These are phyloP conservation scores for Syncephalastrum contaminatum DNA, from an alignment of 371 early-diverging fungal species.

Conservation along the genomic window DNA sequence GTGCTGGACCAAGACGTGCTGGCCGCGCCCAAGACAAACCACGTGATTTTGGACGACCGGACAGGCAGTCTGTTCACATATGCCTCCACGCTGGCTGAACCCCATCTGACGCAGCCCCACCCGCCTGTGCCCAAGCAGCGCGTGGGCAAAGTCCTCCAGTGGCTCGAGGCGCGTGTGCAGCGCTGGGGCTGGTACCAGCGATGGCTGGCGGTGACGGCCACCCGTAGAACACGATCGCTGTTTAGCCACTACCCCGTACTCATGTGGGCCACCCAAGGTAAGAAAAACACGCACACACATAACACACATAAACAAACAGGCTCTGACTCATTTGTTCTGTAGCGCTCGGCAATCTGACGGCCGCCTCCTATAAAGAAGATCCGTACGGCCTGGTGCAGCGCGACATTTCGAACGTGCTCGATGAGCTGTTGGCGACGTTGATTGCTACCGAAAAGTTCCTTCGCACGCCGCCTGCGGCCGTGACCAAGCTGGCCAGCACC, in stretches of 20 bases:
- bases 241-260: constrained; percentile 44
- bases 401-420: constrained; percentile 47
- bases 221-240: constrained; percentile 28
- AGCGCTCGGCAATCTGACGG: constrained; percentile 48
- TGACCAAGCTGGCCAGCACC: constrained; percentile 13
- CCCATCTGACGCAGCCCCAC: constrained; percentile 7
- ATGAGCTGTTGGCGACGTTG: constrained; percentile 43
- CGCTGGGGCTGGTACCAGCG: constrained; percentile 25
- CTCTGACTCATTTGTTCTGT: neutral
- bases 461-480: constrained; percentile 32
- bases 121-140: constrained; percentile 17
- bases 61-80: constrained; percentile 17
- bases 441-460: constrained; percentile 33
- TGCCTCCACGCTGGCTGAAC: constrained; percentile 8
- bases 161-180: constrained; percentile 13
- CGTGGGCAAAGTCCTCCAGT: constrained; percentile 21
- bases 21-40: constrained; percentile 10
- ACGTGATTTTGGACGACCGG: constrained; percentile 22
- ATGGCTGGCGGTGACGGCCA: constrained; percentile 30
- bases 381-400: constrained; percentile 55
- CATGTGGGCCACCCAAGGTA: constrained; percentile 54
- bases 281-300: neutral
- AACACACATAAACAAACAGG: too few relatives aligned
- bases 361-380: constrained; percentile 54
- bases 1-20: constrained; percentile 20